phyloP scores from a whole-genome alignment of 176 grass and related monocot genomes.

The Oryza officinalis region DNA sequence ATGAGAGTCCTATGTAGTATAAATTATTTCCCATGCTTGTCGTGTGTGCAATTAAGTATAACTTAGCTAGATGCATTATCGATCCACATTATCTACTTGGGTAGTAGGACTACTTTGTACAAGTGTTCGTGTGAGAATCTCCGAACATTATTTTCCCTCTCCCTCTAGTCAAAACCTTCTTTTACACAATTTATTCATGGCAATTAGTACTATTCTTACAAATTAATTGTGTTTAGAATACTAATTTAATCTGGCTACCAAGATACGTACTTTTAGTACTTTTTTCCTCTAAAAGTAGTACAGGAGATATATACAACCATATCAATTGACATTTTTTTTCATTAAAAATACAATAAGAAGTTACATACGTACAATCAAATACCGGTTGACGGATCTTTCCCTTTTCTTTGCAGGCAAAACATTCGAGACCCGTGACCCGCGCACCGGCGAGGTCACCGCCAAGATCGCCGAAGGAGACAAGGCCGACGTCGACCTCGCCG shows the following conservation, averaged over 20 bases:
- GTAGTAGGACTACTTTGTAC: too few relatives aligned
- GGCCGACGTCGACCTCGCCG: constrained; percentile 76
- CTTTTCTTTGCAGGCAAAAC: constrained; percentile 51
- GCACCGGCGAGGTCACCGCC: constrained; percentile 72
- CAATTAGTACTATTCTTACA: neutral
- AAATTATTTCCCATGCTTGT: neutral
- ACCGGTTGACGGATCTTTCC: too few relatives aligned
- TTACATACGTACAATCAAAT: too few relatives aligned
- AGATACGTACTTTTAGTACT: neutral
- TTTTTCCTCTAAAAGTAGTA: neutral
- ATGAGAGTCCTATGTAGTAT: too few relatives aligned
- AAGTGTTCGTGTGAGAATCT: neutral
- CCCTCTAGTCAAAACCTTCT: neutral
- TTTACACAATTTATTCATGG: neutral
- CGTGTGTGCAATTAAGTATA: neutral
- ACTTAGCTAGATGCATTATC: neutral
- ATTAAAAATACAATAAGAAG: too few relatives aligned
- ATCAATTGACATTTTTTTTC: too few relatives aligned
- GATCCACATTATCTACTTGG: neutral
- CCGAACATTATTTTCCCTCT: neutral
- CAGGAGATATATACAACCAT: too few relatives aligned
- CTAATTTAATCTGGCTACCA: neutral
- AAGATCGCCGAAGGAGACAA: constrained; percentile 66
- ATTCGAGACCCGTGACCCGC: constrained; percentile 73
- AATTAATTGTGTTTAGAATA: neutral